Evolutionary conservation across 1,284 basidiomycete genomes (phyloP).

Genomic region (Spongiforma sp.): DNA sequence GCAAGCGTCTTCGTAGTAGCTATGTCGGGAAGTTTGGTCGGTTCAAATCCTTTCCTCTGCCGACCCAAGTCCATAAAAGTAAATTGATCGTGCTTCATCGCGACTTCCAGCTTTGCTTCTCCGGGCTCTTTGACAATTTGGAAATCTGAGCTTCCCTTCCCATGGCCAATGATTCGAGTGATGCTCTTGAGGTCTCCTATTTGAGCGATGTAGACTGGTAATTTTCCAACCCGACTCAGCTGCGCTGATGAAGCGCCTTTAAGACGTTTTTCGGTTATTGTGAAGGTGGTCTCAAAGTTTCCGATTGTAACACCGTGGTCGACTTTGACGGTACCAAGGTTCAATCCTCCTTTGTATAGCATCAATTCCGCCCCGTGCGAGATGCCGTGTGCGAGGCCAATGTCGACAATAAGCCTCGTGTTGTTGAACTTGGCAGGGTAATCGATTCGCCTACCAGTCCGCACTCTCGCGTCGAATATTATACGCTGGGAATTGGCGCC

Average conservation of each 20-base stretch:
- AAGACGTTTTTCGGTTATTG: background rate
- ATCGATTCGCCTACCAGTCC: background rate
- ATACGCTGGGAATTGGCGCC: conserved; percentile 16
- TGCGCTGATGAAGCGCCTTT: background rate
- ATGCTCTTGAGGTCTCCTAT: background rate
- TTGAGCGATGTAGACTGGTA: background rate
- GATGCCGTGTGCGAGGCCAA: conserved; percentile 18
- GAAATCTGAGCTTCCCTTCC: background rate
- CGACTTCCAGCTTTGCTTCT: conserved; percentile 13
- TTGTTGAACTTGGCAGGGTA: background rate
- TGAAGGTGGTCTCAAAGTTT: background rate
- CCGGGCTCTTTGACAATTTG: background rate
- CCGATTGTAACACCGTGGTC: background rate
- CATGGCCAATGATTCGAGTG: background rate
- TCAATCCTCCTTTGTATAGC: background rate
- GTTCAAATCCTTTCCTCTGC: conserved; percentile 11
- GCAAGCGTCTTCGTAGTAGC: background rate
- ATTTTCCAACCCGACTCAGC: background rate
- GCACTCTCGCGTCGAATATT: conserved; percentile 19
- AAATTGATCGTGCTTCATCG: conserved; percentile 2
- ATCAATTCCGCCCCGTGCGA: background rate
- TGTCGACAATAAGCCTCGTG: conserved; percentile 3
- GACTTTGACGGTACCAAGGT: background rate
- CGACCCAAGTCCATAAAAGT: conserved; percentile 19
- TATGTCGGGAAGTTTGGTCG: conserved; percentile 4